A percentile compares a stretch with the other conserved stretches of the same genome.
Evolutionary conservation across 2,329 filamentous ascomycete species (phyloP).

Genomic region (Kalmusia sp.): DNA sequence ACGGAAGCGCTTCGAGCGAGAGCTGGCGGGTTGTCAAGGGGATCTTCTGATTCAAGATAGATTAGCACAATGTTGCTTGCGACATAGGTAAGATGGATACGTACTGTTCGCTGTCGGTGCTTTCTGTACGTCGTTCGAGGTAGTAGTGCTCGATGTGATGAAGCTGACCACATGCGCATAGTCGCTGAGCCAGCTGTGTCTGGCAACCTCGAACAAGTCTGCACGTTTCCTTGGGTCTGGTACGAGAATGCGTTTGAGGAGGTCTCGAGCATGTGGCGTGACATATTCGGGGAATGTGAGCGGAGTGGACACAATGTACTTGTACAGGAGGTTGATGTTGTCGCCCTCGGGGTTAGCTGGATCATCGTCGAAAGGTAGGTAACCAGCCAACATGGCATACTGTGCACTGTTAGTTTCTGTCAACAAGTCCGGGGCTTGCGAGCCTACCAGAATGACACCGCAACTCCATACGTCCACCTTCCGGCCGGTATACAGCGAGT

Average conservation of each 20-base stretch:
- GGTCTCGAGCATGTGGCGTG: slow-evolving; percentile 91
- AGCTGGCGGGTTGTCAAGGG: slow-evolving; percentile 65
- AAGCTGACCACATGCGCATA: slow-evolving; percentile 96
- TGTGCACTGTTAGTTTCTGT: slow-evolving; percentile 46
- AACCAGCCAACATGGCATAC: slow-evolving; percentile 99
- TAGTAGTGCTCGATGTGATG: slow-evolving; percentile 94
- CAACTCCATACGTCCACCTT: slow-evolving; percentile 99
- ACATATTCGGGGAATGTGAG: slow-evolving; percentile 99
- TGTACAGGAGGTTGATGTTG: slow-evolving; percentile 98
- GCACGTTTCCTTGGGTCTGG: slow-evolving; percentile 94
- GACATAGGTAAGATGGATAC: slow-evolving; percentile 18
- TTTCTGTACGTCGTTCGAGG: slow-evolving; percentile 82
- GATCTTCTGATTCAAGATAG: slow-evolving; percentile 51
- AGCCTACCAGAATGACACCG: slow-evolving; percentile 91
- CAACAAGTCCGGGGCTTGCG: slow-evolving; percentile 17
- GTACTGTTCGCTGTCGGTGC: slow-evolving; percentile 71
- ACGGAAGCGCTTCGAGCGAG: slow-evolving; percentile 91
- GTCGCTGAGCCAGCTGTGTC: slow-evolving; percentile 97
- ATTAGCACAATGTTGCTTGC: slow-evolving; percentile 3
- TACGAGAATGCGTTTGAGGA: slow-evolving; percentile 90
- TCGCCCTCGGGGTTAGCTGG: slow-evolving; percentile 98
- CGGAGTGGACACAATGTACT: slow-evolving; percentile 97
- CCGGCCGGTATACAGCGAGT: slow-evolving; percentile 93
- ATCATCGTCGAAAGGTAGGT: slow-evolving; percentile 97
- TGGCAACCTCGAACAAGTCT: slow-evolving; percentile 94